phyloP scores from a whole-genome alignment of 139 green algal species.

The Volvox africanus region DNA sequence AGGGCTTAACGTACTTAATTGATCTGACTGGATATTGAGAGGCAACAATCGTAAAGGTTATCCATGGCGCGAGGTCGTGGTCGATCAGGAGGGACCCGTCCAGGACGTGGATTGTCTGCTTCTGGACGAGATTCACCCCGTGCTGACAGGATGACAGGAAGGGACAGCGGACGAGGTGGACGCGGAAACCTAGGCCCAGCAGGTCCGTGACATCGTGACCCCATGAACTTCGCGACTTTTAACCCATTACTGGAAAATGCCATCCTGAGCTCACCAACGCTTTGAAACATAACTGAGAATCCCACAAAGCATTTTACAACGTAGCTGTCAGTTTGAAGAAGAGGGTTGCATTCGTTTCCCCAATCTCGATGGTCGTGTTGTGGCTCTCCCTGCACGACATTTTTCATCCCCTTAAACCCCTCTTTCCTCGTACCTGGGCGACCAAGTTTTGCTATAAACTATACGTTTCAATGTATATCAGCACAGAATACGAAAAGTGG shows the following conservation, averaged over 20 bases:
- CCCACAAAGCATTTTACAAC: not conserved
- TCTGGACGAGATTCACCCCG: not conserved
- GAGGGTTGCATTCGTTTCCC: too few relatives aligned
- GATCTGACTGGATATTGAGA: too few relatives aligned
- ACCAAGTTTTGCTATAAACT: too few relatives aligned
- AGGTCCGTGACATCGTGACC: too few relatives aligned
- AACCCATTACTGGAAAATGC: not conserved
- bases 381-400: too few relatives aligned
- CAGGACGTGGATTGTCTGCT: not conserved
- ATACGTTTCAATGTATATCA: too few relatives aligned
- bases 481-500: too few relatives aligned
- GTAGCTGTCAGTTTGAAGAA: not conserved
- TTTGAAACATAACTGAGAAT: not conserved
- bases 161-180: not conserved
- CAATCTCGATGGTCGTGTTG: too few relatives aligned
- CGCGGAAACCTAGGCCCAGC: not conserved
- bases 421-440: too few relatives aligned
- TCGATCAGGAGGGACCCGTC: not conserved
- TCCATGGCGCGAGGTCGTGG: conserved; percentile 10
- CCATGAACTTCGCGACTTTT: not conserved
- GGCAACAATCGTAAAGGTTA: too few relatives aligned
- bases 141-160: not conserved
- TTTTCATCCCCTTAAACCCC: too few relatives aligned
- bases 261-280: not conserved
- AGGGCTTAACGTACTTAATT: too few relatives aligned